These are phyloP conservation scores for Phaeomoniella chlamydospora DNA, from an alignment of 2,329 filamentous ascomycete genomes.

Conservation along the genomic window DNA sequence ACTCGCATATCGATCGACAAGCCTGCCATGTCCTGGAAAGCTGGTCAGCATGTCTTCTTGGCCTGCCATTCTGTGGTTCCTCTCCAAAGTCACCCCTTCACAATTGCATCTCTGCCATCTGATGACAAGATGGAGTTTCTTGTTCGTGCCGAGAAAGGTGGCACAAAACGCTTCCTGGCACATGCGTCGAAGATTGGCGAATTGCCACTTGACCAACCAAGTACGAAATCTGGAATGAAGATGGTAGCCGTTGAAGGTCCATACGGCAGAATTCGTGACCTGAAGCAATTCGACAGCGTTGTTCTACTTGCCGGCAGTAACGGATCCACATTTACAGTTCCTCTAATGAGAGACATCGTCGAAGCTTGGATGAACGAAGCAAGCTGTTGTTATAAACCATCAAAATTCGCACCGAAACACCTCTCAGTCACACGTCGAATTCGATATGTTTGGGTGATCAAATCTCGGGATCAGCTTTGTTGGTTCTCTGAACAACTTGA, in stretches of 20 bases:
- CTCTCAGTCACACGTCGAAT: slow-evolving; percentile 31
- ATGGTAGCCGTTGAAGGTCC: slow-evolving; percentile 38
- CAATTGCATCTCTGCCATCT: slow-evolving; percentile 41
- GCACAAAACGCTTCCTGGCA: slow-evolving; percentile 34
- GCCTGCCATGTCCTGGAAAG: slow-evolving; percentile 41
- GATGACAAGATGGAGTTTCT: slow-evolving; percentile 43
- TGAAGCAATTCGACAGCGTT: slow-evolving; percentile 47
- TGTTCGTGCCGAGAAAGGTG: slow-evolving; percentile 38
- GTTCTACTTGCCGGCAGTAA: slow-evolving; percentile 45
- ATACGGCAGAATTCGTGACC: slow-evolving; percentile 34
- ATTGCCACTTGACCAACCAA: slow-evolving; percentile 9
- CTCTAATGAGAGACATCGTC: slow-evolving; percentile 41
- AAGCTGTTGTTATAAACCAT: neutral
- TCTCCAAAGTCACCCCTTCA: slow-evolving; percentile 51
- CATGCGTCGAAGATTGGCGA: slow-evolving; percentile 30
- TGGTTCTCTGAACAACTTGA: slow-evolving; percentile 40
- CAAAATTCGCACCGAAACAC: neutral
- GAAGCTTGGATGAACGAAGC: slow-evolving; percentile 25
- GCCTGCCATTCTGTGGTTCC: slow-evolving; percentile 41
- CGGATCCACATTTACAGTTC: slow-evolving; percentile 43
- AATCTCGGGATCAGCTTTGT: slow-evolving; percentile 33
- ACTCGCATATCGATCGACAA: slow-evolving; percentile 42
- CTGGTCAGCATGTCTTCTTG: slow-evolving; percentile 50
- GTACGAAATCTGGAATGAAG: slow-evolving; percentile 8
- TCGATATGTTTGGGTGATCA: slow-evolving; percentile 45